Percentiles rank a stretch among this genome's conserved stretches.
Conservation (phyloP, 495 filamentous ascomycete species). For the Penicillium psychrofluorescens region DNA sequence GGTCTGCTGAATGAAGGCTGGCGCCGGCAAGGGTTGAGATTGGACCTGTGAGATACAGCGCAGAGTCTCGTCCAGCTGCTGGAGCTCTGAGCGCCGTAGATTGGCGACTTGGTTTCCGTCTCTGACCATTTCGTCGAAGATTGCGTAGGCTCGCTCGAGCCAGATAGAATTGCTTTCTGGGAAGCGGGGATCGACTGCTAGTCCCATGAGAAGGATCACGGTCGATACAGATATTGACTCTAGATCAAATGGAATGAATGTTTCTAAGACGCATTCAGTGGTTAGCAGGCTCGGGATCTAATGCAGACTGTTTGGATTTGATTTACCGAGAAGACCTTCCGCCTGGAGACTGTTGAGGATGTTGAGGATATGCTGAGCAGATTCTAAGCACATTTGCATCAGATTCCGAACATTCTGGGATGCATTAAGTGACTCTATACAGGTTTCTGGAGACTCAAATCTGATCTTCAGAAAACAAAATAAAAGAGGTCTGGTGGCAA, state of each 20-base stretch:
- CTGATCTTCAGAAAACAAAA: slow-evolving; percentile 32
- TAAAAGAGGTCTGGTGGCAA: slow-evolving; percentile 33
- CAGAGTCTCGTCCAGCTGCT: slow-evolving; percentile 27
- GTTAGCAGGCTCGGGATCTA: not conserved
- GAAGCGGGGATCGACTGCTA: slow-evolving; percentile 23
- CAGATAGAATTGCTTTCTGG: slow-evolving; percentile 20
- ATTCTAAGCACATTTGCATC: slow-evolving; percentile 36
- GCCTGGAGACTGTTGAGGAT: slow-evolving; percentile 29
- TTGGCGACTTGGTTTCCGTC: slow-evolving; percentile 31
- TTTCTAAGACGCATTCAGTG: slow-evolving; percentile 18
- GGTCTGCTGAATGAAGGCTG: slow-evolving; percentile 9
- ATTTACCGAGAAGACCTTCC: slow-evolving; percentile 34
- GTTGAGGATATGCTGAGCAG: slow-evolving; percentile 31
- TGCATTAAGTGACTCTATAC: slow-evolving; percentile 18
- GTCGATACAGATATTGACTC: slow-evolving; percentile 34
- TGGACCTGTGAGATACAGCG: slow-evolving; percentile 17
- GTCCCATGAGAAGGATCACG: slow-evolving; percentile 27
- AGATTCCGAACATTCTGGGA: slow-evolving; percentile 25
- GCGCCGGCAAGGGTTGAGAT: slow-evolving; percentile 7
- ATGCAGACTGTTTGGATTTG: not conserved
- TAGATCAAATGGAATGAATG: slow-evolving; percentile 38
- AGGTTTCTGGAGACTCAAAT: slow-evolving; percentile 20
- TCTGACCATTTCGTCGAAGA: slow-evolving; percentile 37
- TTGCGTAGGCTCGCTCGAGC: slow-evolving; percentile 25
- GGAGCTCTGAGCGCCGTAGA: slow-evolving; percentile 30